Evolutionary conservation across 1,139 yeast species (phyloP).

Genomic region (Taphrina wiesneri): DNA sequence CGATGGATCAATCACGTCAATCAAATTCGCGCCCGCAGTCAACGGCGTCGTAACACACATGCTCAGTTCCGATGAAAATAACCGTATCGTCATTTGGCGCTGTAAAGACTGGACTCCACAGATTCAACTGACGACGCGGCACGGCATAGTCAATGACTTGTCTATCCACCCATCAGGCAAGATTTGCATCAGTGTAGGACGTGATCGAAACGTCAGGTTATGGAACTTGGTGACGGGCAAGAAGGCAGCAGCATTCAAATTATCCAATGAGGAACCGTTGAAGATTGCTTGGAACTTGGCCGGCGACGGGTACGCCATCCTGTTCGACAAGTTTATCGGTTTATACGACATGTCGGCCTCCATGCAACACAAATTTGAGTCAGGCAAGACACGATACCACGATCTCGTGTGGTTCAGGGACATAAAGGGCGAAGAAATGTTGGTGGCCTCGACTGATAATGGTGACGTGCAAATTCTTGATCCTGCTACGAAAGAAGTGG

Average conservation of each 20-base stretch:
- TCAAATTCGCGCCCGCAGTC: conserved; percentile 61
- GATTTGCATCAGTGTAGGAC: conserved; percentile 85
- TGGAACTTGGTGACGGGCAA: conserved; percentile 99
- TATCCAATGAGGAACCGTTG: conserved; percentile 21
- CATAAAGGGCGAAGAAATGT: neutral
- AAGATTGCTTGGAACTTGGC: conserved; percentile 23
- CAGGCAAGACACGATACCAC: conserved; percentile 7
- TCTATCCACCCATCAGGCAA: conserved; percentile 92
- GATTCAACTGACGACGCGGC: conserved; percentile 67
- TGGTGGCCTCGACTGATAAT: conserved; percentile 9
- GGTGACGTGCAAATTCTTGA: conserved; percentile 17
- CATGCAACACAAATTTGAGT: conserved; percentile 15
- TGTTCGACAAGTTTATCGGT: conserved; percentile 14
- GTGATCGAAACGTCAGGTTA: conserved; percentile 75
- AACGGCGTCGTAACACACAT: conserved; percentile 49
- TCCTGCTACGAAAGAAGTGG: neutral
- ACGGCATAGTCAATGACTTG: conserved; percentile 71
- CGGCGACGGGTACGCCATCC: conserved; percentile 30
- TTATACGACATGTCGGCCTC: conserved; percentile 27
- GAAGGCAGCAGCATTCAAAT: conserved; percentile 78
- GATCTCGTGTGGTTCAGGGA: conserved; percentile 10
- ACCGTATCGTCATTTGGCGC: conserved; percentile 88
- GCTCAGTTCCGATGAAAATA: conserved; percentile 87
- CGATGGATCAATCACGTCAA: conserved; percentile 79
- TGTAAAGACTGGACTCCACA: conserved; percentile 95